Conservation (phyloP, 306 rosid genomes). For the Arachis stenosperma region DNA sequence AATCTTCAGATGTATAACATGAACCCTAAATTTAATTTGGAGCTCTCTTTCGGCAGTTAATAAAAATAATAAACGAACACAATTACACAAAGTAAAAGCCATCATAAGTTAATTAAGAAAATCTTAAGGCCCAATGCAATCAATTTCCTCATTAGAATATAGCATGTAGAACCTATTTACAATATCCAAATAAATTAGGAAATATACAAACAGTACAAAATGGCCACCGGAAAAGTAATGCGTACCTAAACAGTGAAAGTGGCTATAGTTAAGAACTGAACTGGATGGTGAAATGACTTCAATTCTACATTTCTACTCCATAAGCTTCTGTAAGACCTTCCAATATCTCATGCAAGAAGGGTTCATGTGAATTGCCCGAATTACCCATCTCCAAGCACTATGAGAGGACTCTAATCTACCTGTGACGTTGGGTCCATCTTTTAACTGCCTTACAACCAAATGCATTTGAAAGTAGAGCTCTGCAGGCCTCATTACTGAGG, state of each 20-base stretch:
- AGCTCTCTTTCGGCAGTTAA: no score
- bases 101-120: no score
- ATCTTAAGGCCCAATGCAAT: neutral
- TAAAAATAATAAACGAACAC: no score
- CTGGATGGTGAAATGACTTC: slow-evolving; percentile 4
- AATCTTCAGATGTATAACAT: no score
- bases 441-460: slow-evolving; percentile 65
- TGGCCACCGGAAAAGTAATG: no score
- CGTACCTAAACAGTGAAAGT: no score
- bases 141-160: no score
- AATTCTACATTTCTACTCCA: slow-evolving; percentile 28
- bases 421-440: slow-evolving; percentile 39
- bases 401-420: slow-evolving; percentile 51
- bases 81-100: no score
- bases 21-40: no score
- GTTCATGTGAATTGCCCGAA: slow-evolving; percentile 77
- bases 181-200: no score
- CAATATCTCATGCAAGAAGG: slow-evolving; percentile 89
- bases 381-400: slow-evolving; percentile 77
- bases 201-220: no score
- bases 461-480: slow-evolving; percentile 93
- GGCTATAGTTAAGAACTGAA: neutral
- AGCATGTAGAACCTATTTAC: neutral
- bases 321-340: slow-evolving; percentile 63
- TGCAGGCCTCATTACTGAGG: slow-evolving; percentile 74